A percentile compares a stretch with the other conserved stretches of the same genome.
These are phyloP conservation scores for Alnus rubra DNA, from an alignment of 306 rosid genomes.

Conservation along the genomic window DNA sequence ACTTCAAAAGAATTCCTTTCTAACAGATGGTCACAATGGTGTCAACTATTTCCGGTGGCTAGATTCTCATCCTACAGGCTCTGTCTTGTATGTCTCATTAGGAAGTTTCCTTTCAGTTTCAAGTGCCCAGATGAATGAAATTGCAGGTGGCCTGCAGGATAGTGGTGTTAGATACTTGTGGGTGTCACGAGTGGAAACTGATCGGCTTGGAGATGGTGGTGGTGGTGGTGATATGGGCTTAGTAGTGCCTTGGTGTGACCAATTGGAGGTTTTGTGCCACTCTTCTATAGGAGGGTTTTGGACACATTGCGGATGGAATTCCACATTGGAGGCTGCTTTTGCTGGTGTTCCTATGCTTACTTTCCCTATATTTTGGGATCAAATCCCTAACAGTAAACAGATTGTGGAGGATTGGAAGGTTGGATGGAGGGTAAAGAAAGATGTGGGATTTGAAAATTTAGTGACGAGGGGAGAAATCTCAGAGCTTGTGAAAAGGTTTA, in stretches of 20 bases:
- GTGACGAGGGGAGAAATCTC: conserved; percentile 38
- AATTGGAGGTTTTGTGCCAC: conserved; percentile 45
- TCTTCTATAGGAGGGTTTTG: conserved; percentile 50
- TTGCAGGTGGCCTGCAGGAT: conserved; percentile 24
- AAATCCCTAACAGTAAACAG: conserved; percentile 37
- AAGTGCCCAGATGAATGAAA: conserved; percentile 39
- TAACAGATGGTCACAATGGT: background rate
- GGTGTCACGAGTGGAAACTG: conserved; percentile 32
- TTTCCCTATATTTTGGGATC: conserved; percentile 40
- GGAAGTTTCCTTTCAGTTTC: conserved; percentile 49
- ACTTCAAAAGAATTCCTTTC: background rate
- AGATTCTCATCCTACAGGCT: conserved; percentile 34
- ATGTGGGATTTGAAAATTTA: background rate
- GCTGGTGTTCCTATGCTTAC: conserved; percentile 46
- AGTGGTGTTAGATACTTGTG: conserved; percentile 35
- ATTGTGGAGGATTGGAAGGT: conserved; percentile 50
- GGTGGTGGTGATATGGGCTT: conserved; percentile 26
- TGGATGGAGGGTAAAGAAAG: conserved; percentile 42
- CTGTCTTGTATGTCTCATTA: conserved; percentile 45
- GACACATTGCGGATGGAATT: conserved; percentile 65
- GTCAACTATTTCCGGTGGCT: conserved; percentile 43
- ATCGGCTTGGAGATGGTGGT: conserved; percentile 24
- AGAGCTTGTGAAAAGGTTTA: conserved; percentile 24
- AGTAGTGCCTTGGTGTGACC: conserved; percentile 58
- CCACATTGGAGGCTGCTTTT: conserved; percentile 42